Percentiles rank a stretch among this genome's conserved stretches.
phyloP scores from a whole-genome alignment of 2,329 filamentous ascomycete genomes.

The Alternaria sp. region DNA sequence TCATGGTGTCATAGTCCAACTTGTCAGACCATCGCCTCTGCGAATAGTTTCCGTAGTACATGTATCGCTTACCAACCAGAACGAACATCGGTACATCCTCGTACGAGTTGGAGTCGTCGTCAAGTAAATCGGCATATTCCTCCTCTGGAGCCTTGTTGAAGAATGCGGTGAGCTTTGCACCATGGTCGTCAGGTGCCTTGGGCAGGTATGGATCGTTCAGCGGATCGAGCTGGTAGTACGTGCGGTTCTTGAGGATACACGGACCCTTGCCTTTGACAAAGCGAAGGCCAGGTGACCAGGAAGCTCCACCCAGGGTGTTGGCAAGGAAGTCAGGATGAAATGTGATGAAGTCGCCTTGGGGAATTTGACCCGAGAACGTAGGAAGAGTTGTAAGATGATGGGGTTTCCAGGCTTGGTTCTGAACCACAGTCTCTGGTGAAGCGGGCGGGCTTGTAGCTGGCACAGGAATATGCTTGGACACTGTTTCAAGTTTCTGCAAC shows the following conservation, averaged over 20 bases:
- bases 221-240: conserved; percentile 55
- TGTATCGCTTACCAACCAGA: conserved; percentile 41
- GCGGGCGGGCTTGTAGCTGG: conserved; percentile 23
- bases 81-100: conserved; percentile 56
- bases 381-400: conserved; percentile 47
- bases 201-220: conserved; percentile 55
- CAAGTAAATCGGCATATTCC: conserved; percentile 31
- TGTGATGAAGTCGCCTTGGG: conserved; percentile 30
- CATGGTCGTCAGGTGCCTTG: conserved; percentile 52
- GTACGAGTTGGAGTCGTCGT: conserved; percentile 40
- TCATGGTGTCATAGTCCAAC: conserved; percentile 55
- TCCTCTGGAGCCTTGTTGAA: conserved; percentile 53
- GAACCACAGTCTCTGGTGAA: conserved; percentile 18
- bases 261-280: conserved; percentile 40
- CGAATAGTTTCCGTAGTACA: conserved; percentile 58
- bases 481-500: conserved; percentile 18
- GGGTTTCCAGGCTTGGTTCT: conserved; percentile 47
- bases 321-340: conserved; percentile 54
- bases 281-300: conserved; percentile 55
- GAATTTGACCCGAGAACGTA: conserved; percentile 33
- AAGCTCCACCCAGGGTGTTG: conserved; percentile 47
- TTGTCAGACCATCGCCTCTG: conserved; percentile 57
- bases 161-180: conserved; percentile 58
- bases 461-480: conserved; percentile 11
- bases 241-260: conserved; percentile 44